Conservation (phyloP, 2,329 filamentous ascomycete species). For the Calonectria naviculata region DNA sequence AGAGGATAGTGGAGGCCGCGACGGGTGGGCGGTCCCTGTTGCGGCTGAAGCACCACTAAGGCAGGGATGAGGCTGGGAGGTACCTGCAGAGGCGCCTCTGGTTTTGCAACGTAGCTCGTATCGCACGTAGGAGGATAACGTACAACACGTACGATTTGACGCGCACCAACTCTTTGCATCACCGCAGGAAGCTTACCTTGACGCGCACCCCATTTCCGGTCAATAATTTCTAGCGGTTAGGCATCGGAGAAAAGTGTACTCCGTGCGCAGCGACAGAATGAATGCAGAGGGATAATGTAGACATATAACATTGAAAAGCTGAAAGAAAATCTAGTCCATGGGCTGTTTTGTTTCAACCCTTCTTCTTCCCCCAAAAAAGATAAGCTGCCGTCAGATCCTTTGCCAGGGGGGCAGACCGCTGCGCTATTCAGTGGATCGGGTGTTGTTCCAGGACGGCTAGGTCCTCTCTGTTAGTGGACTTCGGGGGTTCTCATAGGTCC, state of each 20-base stretch:
- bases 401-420: constrained; percentile 15
- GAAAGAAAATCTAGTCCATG: not conserved
- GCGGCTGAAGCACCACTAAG: constrained; percentile 19
- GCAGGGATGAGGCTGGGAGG: not conserved
- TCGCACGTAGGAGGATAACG: not conserved
- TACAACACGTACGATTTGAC: constrained; percentile 1
- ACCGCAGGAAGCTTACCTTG: not conserved
- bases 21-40: not conserved
- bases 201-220: not conserved
- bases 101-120: constrained; percentile 20
- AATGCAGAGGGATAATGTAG: not conserved
- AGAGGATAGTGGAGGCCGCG: not conserved
- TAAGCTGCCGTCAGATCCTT: constrained; percentile 24
- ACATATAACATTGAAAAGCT: not conserved
- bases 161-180: not conserved
- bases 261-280: not conserved
- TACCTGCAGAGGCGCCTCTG: not conserved
- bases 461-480: not conserved
- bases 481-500: constrained; percentile 9
- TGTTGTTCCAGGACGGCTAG: constrained; percentile 5
- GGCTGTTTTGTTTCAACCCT: constrained; percentile 20
- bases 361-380: constrained; percentile 5
- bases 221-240: not conserved
- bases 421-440: constrained; percentile 6
- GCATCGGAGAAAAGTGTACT: not conserved